Conservation (phyloP, 352 stramenopile species). For the Phytophthora pini region DNA sequence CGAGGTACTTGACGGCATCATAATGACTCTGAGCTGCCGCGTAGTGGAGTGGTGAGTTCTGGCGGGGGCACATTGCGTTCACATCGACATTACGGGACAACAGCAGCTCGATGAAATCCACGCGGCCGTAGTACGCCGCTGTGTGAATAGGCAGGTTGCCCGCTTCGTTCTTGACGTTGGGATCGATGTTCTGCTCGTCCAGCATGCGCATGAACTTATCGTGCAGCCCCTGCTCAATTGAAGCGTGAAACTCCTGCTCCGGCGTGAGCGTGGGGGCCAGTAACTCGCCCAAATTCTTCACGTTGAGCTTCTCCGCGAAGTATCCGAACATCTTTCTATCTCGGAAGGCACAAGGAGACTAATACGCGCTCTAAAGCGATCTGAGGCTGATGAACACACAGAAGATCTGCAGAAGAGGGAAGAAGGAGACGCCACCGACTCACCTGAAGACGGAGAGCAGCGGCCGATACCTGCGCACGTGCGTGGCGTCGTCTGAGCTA, state of each 20-base stretch:
- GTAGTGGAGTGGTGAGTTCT: slow-evolving; percentile 87
- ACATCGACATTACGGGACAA: slow-evolving; percentile 75
- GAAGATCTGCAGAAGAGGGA: slow-evolving; percentile 3
- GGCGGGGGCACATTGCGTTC: slow-evolving; percentile 64
- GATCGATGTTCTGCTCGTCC: slow-evolving; percentile 74
- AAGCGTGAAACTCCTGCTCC: slow-evolving; percentile 85
- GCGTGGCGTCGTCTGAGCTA: slow-evolving; percentile 11
- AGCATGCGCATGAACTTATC: slow-evolving; percentile 80
- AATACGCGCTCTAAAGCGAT: slow-evolving; percentile 8
- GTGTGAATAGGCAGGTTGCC: slow-evolving; percentile 89
- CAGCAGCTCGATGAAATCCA: slow-evolving; percentile 79
- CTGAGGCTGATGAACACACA: slow-evolving; percentile 9
- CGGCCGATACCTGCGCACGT: neutral
- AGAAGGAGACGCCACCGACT: slow-evolving; percentile 6
- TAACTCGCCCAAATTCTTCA: slow-evolving; percentile 90
- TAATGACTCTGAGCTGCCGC: slow-evolving; percentile 79
- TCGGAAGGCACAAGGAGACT: neutral
- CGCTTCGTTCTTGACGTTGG: slow-evolving; percentile 70
- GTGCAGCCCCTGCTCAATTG: slow-evolving; percentile 75
- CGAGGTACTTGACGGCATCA: slow-evolving; percentile 77
- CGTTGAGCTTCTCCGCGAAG: slow-evolving; percentile 90
- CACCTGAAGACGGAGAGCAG: slow-evolving; percentile 6
- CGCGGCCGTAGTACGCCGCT: slow-evolving; percentile 80
- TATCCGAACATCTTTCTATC: slow-evolving; percentile 81
- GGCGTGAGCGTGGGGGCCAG: slow-evolving; percentile 86